Percentiles rank a stretch among this genome's conserved stretches.
These are phyloP conservation scores for Delonix regia DNA, from an alignment of 306 rosid genomes.

Conservation along the genomic window DNA sequence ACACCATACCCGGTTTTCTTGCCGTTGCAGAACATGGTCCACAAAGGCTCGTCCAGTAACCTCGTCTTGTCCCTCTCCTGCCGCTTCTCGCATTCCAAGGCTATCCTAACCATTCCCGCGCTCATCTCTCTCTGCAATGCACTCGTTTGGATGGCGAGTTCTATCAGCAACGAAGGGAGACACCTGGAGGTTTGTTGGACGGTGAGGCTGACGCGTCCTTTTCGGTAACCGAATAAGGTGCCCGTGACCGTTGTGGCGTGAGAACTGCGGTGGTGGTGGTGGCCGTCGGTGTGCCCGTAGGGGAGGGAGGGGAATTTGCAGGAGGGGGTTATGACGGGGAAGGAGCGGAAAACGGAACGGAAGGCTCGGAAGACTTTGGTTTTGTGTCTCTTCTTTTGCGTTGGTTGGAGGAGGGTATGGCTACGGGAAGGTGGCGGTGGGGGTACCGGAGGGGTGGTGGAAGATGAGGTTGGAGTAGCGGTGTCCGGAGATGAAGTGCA, in stretches of 20 bases:
- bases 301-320: neutral
- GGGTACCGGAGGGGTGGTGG: slow-evolving; percentile 15
- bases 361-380: slow-evolving; percentile 55
- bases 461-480: slow-evolving; percentile 3
- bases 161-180: slow-evolving; percentile 57
- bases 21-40: slow-evolving; percentile 87
- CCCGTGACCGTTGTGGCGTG: slow-evolving; percentile 50
- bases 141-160: slow-evolving; percentile 70
- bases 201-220: slow-evolving; percentile 75
- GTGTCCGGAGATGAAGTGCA: neutral
- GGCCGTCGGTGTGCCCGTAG: neutral
- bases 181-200: slow-evolving; percentile 64
- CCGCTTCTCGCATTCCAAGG: slow-evolving; percentile 80
- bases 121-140: slow-evolving; percentile 71
- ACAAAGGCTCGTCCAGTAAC: slow-evolving; percentile 59
- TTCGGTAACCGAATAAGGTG: slow-evolving; percentile 65
- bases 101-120: slow-evolving; percentile 71
- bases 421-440: slow-evolving; percentile 10
- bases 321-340: slow-evolving; percentile 68
- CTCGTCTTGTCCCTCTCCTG: slow-evolving; percentile 55
- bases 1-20: slow-evolving; percentile 78
- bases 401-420: slow-evolving; percentile 63
- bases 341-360: slow-evolving; percentile 70
- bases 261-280: neutral
- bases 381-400: slow-evolving; percentile 46